A percentile compares a stretch with the other conserved stretches of the same genome.
phyloP scores from a whole-genome alignment of 495 filamentous ascomycete genomes.

The Hypoxylon trugodes region DNA sequence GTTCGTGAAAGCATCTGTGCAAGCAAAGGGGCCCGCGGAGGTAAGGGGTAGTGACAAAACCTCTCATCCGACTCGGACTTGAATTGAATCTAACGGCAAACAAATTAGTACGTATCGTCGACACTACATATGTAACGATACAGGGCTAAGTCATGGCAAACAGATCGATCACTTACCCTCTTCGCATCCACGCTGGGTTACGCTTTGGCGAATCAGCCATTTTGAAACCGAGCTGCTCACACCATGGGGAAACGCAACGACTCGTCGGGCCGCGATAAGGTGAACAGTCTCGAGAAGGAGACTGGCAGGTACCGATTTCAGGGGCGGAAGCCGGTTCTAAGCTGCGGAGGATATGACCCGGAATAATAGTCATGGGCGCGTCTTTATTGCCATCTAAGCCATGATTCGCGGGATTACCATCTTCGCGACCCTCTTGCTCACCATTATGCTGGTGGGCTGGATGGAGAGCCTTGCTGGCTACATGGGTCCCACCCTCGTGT shows the following conservation, averaged over 20 bases:
- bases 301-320: neutral
- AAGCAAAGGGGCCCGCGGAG: neutral
- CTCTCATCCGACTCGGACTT: conserved; percentile 28
- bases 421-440: conserved; percentile 8
- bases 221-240: conserved; percentile 25
- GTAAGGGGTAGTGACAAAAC: conserved; percentile 5
- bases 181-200: conserved; percentile 14
- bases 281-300: conserved; percentile 23
- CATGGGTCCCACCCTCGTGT: neutral
- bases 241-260: conserved; percentile 33
- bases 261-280: conserved; percentile 11
- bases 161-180: conserved; percentile 19
- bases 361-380: conserved; percentile 28
- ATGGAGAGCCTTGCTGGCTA: conserved; percentile 1
- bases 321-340: conserved; percentile 4
- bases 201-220: conserved; percentile 16
- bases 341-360: conserved; percentile 14
- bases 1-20: conserved; percentile 17
- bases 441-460: neutral
- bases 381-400: conserved; percentile 44
- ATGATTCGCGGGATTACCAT: conserved; percentile 19
- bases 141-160: neutral
- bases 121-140: neutral
- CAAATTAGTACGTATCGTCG: neutral
- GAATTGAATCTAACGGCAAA: conserved; percentile 20